Evolutionary conservation across 441 rosid species (phyloP).

Genomic region (Metrosideros polymorpha): DNA sequence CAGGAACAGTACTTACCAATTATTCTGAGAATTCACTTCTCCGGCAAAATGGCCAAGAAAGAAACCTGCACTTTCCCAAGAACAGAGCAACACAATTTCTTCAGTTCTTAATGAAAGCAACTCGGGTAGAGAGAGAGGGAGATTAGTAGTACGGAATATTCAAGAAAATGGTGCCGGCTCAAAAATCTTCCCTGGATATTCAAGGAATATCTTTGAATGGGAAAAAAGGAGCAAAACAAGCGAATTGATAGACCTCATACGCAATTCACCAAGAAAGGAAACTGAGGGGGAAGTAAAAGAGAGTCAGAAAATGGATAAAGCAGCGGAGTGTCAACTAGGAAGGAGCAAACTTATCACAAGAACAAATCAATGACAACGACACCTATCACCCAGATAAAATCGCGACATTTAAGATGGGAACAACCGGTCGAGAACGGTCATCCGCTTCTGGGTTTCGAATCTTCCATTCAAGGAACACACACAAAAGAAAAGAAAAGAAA

Average conservation of each 20-base stretch:
- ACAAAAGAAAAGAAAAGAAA: background rate
- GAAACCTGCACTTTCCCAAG: background rate
- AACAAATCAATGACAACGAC: background rate
- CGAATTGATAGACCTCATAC: background rate
- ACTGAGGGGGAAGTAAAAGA: no score
- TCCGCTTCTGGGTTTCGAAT: background rate
- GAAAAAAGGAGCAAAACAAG: background rate
- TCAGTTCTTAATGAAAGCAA: background rate
- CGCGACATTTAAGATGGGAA: background rate
- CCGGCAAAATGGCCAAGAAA: background rate
- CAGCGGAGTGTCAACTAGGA: background rate
- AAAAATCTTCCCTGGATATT: background rate
- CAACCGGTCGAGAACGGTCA: background rate
- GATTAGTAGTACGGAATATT: background rate
- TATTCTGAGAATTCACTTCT: background rate
- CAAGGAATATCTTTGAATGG: background rate
- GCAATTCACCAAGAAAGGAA: background rate
- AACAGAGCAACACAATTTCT: background rate
- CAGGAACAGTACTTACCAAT: background rate
- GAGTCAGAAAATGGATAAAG: background rate
- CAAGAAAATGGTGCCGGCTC: background rate
- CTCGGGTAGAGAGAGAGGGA: background rate
- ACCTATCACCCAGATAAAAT: background rate
- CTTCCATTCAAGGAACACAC: background rate
- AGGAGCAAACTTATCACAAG: background rate